phyloP scores from a whole-genome alignment of 139 green algal genomes.

The Zygnema circumcarinatum region DNA sequence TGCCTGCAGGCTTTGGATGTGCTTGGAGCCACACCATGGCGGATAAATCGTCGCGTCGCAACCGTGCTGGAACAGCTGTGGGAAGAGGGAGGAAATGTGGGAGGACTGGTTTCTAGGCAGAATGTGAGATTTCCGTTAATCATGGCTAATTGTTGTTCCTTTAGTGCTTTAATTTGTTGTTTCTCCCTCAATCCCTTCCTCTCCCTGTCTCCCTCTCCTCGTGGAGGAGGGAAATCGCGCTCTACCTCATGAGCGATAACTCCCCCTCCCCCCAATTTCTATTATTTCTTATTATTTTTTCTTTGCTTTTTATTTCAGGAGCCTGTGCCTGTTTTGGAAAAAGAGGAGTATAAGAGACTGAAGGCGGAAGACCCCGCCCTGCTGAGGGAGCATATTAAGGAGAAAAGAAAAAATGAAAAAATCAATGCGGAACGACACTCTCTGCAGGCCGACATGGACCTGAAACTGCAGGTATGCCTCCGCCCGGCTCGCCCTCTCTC shows the following conservation, averaged over 20 bases:
- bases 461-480: constrained; percentile 33
- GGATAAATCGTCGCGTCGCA: constrained; percentile 28
- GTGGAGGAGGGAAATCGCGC: too few species aligned
- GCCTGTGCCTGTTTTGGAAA: neutral
- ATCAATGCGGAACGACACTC: constrained; percentile 43
- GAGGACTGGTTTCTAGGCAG: neutral
- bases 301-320: neutral
- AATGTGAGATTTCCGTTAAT: too few species aligned
- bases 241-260: too few species aligned
- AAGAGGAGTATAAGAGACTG: neutral
- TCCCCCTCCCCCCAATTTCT: neutral
- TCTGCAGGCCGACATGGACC: constrained; percentile 10
- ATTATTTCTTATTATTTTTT: neutral
- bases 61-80: constrained; percentile 41
- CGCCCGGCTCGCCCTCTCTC: neutral
- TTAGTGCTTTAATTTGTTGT: too few species aligned
- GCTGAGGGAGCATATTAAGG: neutral
- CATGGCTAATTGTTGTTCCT: too few species aligned
- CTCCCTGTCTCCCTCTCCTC: too few species aligned
- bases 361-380: neutral
- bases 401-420: constrained; percentile 7
- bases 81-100: constrained; percentile 33
- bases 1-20: constrained; percentile 46
- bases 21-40: constrained; percentile 40
- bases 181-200: too few species aligned